phyloP scores from a whole-genome alignment of 352 stramenopile species.

The Pythium angustatum region DNA sequence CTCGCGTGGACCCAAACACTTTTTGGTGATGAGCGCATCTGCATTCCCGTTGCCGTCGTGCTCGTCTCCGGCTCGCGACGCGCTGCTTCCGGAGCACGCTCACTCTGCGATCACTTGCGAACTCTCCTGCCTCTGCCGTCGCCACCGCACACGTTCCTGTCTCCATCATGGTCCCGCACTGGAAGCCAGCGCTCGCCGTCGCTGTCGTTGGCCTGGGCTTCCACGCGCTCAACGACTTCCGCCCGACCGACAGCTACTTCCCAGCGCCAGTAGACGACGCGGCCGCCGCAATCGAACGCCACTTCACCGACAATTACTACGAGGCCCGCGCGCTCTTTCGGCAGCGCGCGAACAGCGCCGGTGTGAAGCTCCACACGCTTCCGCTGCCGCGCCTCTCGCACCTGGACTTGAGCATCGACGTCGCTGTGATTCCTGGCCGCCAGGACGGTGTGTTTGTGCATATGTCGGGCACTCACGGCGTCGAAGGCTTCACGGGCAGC shows the following conservation, averaged over 20 bases:
- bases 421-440: conserved; percentile 52
- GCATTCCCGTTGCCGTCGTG: too few relatives aligned
- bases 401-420: conserved; percentile 69
- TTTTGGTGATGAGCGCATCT: background rate
- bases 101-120: too few relatives aligned
- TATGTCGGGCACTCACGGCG: conserved; percentile 80
- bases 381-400: conserved; percentile 40
- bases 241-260: conserved; percentile 45
- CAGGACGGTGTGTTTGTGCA: conserved; percentile 63
- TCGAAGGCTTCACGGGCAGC: conserved; percentile 82
- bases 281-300: conserved; percentile 32
- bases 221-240: conserved; percentile 54
- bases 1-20: background rate
- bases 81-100: too few relatives aligned
- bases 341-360: conserved; percentile 24
- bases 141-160: background rate
- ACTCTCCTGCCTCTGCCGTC: too few relatives aligned
- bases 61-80: too few relatives aligned
- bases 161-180: conserved; percentile 9
- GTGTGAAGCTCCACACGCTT: conserved; percentile 48
- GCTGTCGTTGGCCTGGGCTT: conserved; percentile 19
- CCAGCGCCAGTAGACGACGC: conserved; percentile 18
- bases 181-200: conserved; percentile 19
- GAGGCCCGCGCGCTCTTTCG: conserved; percentile 65
- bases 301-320: conserved; percentile 70